A percentile compares a stretch with the other conserved stretches of the same genome.
Evolutionary conservation across 1,284 basidiomycete species (phyloP).

Genomic region (Trametes hirsuta): DNA sequence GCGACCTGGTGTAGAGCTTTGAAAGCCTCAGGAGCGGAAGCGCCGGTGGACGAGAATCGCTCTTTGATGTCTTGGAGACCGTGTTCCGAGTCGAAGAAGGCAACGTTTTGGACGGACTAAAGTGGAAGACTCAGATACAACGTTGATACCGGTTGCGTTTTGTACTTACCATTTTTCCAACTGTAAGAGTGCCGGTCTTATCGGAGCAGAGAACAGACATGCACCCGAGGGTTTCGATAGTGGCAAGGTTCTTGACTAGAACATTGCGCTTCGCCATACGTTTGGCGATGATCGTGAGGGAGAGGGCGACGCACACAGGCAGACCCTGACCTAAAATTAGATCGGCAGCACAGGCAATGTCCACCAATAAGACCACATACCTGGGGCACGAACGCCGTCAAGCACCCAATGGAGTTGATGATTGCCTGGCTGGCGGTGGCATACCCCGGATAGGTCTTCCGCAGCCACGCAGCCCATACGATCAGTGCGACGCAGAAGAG

Average conservation of each 20-base stretch:
- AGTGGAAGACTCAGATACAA: background rate
- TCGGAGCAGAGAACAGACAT: slow-evolving; percentile 48
- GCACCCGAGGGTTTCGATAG: slow-evolving; percentile 62
- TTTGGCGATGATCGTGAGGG: slow-evolving; percentile 53
- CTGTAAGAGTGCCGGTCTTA: slow-evolving; percentile 32
- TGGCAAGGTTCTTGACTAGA: slow-evolving; percentile 62
- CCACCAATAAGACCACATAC: slow-evolving; percentile 23
- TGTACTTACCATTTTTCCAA: slow-evolving; percentile 31
- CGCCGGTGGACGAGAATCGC: slow-evolving; percentile 22
- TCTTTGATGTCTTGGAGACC: slow-evolving; percentile 33
- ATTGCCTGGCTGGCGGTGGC: slow-evolving; percentile 44
- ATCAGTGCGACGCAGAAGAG: slow-evolving; percentile 47
- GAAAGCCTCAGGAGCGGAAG: slow-evolving; percentile 25
- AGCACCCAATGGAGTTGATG: slow-evolving; percentile 50
- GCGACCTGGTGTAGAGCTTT: slow-evolving; percentile 47
- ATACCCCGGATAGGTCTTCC: slow-evolving; percentile 40
- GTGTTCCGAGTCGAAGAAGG: slow-evolving; percentile 44
- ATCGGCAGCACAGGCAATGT: slow-evolving; percentile 14
- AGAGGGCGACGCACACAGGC: slow-evolving; percentile 52
- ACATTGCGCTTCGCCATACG: slow-evolving; percentile 56
- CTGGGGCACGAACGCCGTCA: slow-evolving; percentile 56
- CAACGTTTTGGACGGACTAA: slow-evolving; percentile 45
- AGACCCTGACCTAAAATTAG: slow-evolving; percentile 42
- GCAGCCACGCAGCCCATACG: slow-evolving; percentile 50
- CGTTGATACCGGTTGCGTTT: no score